phyloP scores from a whole-genome alignment of 2,329 filamentous ascomycete species.

The Arthrinium phaeospermum region DNA sequence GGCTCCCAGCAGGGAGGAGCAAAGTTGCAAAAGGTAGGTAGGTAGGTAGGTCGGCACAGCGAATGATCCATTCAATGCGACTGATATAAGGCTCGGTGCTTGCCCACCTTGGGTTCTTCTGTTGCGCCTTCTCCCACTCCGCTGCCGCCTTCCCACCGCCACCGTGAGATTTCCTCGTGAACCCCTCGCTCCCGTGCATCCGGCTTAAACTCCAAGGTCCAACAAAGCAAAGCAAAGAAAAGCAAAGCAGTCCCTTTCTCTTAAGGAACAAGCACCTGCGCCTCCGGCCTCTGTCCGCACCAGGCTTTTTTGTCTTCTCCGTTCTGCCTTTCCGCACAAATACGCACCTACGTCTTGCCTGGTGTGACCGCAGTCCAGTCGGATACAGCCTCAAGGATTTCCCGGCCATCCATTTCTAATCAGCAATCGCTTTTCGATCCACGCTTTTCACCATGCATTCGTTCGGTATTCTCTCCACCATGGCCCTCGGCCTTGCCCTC shows the following conservation, averaged over 20 bases:
- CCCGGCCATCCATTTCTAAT: neutral
- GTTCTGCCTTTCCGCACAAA: neutral
- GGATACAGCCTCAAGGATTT: neutral
- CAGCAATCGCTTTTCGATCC: neutral
- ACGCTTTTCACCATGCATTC: slow-evolving; percentile 28
- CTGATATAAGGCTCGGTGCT: neutral
- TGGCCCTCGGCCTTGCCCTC: slow-evolving; percentile 37
- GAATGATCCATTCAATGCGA: neutral
- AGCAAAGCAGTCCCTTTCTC: neutral
- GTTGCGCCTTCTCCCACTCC: slow-evolving; percentile 9
- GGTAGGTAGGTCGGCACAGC: neutral
- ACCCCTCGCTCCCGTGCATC: neutral
- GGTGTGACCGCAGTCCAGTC: neutral
- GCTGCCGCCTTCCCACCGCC: slow-evolving; percentile 4
- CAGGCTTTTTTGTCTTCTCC: neutral
- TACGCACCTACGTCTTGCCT: neutral
- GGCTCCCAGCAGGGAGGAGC: neutral
- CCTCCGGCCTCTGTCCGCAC: neutral
- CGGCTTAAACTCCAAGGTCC: neutral
- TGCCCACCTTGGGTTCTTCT: neutral
- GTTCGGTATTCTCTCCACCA: slow-evolving; percentile 31
- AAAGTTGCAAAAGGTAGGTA: neutral
- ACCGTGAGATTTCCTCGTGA: slow-evolving; percentile 8
- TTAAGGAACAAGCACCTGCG: neutral
- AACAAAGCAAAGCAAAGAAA: slow-evolving; percentile 1